Evolutionary conservation across 352 stramenopile genomes (phyloP).

Genomic region (Paralagenidium karlingii): DNA sequence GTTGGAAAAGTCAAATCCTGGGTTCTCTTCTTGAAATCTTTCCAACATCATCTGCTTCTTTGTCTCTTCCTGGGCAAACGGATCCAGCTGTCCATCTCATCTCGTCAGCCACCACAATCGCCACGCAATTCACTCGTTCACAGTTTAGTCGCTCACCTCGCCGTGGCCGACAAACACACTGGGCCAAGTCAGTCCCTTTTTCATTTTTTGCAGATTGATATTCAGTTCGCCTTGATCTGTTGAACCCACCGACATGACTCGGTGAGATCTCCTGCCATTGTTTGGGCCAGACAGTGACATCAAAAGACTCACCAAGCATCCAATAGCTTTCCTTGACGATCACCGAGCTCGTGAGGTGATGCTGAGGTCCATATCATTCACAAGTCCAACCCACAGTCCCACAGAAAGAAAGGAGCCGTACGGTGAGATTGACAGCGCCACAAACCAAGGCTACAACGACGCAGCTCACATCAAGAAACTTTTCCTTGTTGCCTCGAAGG

Average conservation of each 20-base stretch:
- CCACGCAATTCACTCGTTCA: too few species aligned
- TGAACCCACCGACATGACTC: conserved; percentile 14
- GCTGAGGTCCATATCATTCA: conserved; percentile 23
- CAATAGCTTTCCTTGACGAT: conserved; percentile 93
- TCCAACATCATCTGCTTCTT: conserved; percentile 96
- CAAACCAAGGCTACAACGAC: conserved; percentile 1
- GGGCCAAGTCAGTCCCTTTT: conserved; percentile 91
- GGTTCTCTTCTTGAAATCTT: conserved; percentile 97
- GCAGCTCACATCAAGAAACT: conserved; percentile 84
- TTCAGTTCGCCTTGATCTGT: conserved; percentile 80
- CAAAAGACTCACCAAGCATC: conserved; percentile 81
- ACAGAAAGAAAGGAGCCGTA: not conserved
- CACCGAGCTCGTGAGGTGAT: conserved; percentile 86
- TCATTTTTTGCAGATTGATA: conserved; percentile 93
- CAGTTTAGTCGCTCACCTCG: conserved; percentile 20
- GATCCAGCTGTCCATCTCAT: conserved; percentile 54
- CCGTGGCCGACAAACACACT: conserved; percentile 80
- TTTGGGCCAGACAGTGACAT: not conserved
- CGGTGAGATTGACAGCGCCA: not conserved
- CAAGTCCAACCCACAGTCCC: not conserved
- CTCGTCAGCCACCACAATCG: too few species aligned
- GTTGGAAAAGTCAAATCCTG: conserved; percentile 97
- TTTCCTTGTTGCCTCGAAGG: conserved; percentile 74
- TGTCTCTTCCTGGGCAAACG: conserved; percentile 84
- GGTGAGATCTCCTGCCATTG: too few species aligned